Conservation (phyloP, 371 early-diverging fungal species). For the Chytridium lagenaria region DNA sequence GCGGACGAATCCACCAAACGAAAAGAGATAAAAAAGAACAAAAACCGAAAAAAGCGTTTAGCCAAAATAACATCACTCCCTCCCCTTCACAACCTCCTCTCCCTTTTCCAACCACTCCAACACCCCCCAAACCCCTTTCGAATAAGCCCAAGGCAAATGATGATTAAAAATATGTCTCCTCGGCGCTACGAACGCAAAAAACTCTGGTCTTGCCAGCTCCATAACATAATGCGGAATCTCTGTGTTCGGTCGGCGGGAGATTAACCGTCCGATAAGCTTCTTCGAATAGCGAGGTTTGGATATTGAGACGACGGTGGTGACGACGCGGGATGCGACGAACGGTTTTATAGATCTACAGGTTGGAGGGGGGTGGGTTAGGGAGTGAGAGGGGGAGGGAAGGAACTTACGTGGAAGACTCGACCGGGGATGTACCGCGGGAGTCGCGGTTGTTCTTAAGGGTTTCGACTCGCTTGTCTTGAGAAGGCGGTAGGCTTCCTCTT, state of each 20-base stretch:
- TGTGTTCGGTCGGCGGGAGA: constrained; percentile 23
- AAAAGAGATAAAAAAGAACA: too few species aligned
- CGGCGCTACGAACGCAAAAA: constrained; percentile 31
- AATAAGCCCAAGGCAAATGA: constrained; percentile 37
- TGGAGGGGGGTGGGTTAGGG: background rate
- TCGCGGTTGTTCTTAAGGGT: constrained; percentile 16
- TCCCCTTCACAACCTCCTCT: too few species aligned
- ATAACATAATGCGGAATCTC: constrained; percentile 37
- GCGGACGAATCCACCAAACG: too few species aligned
- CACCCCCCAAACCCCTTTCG: constrained; percentile 23
- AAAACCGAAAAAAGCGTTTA: too few species aligned
- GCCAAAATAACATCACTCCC: too few species aligned
- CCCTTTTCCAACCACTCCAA: constrained; percentile 24
- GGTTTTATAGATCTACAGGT: constrained; percentile 32
- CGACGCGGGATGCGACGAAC: constrained; percentile 30
- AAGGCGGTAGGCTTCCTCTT: constrained; percentile 21
- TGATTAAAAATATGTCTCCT: constrained; percentile 34
- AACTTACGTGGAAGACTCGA: constrained; percentile 23
- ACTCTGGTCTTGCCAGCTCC: constrained; percentile 22
- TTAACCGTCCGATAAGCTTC: constrained; percentile 22
- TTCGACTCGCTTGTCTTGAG: constrained; percentile 22
- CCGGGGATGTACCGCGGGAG: constrained; percentile 30
- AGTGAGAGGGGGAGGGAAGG: background rate
- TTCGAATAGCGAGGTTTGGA: constrained; percentile 19
- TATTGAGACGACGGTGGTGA: constrained; percentile 21